These are phyloP conservation scores for Hymenoscyphus linearis DNA, from an alignment of 2,329 filamentous ascomycete genomes.

Conservation along the genomic window DNA sequence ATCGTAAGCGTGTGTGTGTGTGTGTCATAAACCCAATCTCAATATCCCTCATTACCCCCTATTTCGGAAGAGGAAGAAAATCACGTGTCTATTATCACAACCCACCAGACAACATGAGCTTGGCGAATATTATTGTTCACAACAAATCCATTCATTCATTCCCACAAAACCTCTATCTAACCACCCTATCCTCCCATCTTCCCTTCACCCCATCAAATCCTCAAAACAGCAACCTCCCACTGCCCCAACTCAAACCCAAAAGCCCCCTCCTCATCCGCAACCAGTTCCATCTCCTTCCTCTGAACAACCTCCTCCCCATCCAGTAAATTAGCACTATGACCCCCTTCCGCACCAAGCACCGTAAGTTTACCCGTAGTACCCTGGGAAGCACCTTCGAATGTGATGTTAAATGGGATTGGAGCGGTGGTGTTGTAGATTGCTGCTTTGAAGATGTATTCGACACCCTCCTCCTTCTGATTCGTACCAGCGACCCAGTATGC, in stretches of 20 bases:
- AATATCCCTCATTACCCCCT: too few relatives aligned
- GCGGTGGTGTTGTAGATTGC: conserved; percentile 48
- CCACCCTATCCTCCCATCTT: too few relatives aligned
- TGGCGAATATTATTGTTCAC: too few relatives aligned
- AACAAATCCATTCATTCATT: too few relatives aligned
- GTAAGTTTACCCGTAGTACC: conserved; percentile 40
- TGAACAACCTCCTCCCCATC: conserved; percentile 13
- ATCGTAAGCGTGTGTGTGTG: too few relatives aligned
- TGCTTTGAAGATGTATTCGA: conserved; percentile 45
- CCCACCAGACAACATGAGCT: too few relatives aligned
- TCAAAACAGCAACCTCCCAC: conserved; percentile 23
- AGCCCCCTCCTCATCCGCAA: conserved; percentile 11
- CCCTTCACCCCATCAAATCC: conserved; percentile 26
- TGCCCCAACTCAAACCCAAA: conserved; percentile 22
- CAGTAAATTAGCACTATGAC: conserved; percentile 13
- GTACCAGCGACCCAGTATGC: conserved; percentile 46
- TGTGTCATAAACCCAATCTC: too few relatives aligned
- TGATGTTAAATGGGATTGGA: conserved; percentile 41
- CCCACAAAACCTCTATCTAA: too few relatives aligned
- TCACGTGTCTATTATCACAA: too few relatives aligned
- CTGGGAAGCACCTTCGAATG: conserved; percentile 39
- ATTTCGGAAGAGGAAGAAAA: too few relatives aligned
- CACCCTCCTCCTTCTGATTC: conserved; percentile 34
- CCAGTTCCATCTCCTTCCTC: conserved; percentile 10
- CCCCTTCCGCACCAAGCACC: conserved; percentile 36